Base-by-base conservation (phyloP, 148 eudicot genomes). In the Salicornia ramosissima region DNA sequence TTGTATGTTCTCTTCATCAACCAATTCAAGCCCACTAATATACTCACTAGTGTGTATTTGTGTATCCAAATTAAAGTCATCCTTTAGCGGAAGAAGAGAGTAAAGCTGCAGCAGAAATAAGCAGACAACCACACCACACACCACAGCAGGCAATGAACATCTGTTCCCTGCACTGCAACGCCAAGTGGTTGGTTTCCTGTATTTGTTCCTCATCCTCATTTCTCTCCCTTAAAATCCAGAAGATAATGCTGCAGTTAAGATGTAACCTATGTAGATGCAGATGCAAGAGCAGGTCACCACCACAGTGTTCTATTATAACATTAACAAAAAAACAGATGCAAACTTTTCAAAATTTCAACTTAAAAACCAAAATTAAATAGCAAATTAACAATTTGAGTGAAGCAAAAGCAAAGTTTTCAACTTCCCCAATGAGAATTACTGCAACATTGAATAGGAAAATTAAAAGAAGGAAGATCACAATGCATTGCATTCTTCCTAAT, bases 151-250 rank as follows among this genome's bases (percentile, higher is more conserved):
- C 25, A 84, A 69, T 36, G 90, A 74, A 80, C 88, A 87, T 84
- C 87, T 86, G 85, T 75, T 87, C 77, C 91, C 88, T 87, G 91
- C 91, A 88, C 83, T 75, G 93, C 86, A 87, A 85, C 68, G 88
- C 84, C 89, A 84, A 84, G 83, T 76, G 78, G 87, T 88, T 86
- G 96, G 81, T 86, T 91, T 94, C 83, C 83, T 73, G 85, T 87
- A 85, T 86, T 87, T 94, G 93, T 86, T 91, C 90, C 84, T 91
- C 85, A 84, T 83, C 89, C 81, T 81, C 88, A 86, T 81, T 75
- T 82, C 78, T 77, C 82, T 76, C 78, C 79, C 71, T 68, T 80
- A 86, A 75, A 76, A 84, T 76, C 87, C 85, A 81, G 86, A 82
- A 74, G 81, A 78, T 50, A 82, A 77, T 75, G 86, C 85, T 75